These are phyloP conservation scores for Phytophthora sansomeana DNA, from an alignment of 352 stramenopile genomes.

Conservation along the genomic window DNA sequence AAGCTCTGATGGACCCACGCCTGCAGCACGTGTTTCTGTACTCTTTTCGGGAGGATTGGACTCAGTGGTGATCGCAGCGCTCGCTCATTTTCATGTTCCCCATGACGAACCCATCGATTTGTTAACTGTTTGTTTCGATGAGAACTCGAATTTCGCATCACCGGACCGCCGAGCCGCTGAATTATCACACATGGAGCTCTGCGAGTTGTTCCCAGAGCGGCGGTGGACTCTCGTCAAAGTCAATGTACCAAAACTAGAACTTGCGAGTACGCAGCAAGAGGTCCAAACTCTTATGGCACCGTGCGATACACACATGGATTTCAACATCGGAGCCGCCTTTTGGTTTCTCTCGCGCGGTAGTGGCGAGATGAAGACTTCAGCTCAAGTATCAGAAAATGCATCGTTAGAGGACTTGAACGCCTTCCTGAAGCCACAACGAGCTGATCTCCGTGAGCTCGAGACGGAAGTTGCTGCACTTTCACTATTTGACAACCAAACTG, in stretches of 20 bases:
- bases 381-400: background rate
- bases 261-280: slow-evolving; percentile 67
- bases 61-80: slow-evolving; percentile 94
- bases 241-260: slow-evolving; percentile 80
- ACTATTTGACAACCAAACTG: slow-evolving; percentile 28
- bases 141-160: slow-evolving; percentile 59
- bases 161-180: slow-evolving; percentile 93
- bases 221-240: slow-evolving; percentile 88
- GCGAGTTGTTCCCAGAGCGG: slow-evolving; percentile 82
- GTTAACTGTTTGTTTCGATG: slow-evolving; percentile 96
- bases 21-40: slow-evolving; percentile 73
- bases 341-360: slow-evolving; percentile 93
- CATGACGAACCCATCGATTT: slow-evolving; percentile 87
- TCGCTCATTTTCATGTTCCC: slow-evolving; percentile 82
- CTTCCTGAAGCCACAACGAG: slow-evolving; percentile 39
- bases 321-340: slow-evolving; percentile 97
- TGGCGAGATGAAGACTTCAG: slow-evolving; percentile 37
- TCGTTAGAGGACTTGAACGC: slow-evolving; percentile 49
- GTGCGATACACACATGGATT: slow-evolving; percentile 96
- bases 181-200: slow-evolving; percentile 84
- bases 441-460: slow-evolving; percentile 32
- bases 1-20: background rate
- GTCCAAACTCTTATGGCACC: slow-evolving; percentile 88
- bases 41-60: slow-evolving; percentile 98
- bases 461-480: slow-evolving; percentile 37